A percentile compares a stretch with the other conserved stretches of the same genome.
These are phyloP conservation scores for Chlamydomonas sphaeroides DNA, from an alignment of 139 green algal species.

Conservation along the genomic window DNA sequence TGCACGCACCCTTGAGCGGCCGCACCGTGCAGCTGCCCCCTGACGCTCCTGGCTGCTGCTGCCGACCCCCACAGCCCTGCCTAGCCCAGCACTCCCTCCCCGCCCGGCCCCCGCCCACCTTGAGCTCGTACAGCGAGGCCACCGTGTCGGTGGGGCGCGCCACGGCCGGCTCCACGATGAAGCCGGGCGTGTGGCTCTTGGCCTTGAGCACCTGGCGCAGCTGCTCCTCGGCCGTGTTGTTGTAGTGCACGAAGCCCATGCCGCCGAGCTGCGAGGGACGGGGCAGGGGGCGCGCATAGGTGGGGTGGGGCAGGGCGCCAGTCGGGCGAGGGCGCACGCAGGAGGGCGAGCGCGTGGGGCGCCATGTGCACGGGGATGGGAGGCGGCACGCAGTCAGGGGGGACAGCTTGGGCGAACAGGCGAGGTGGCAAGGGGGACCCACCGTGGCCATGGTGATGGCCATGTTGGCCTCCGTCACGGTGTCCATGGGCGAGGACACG, in stretches of 20 bases:
- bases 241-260: conserved; percentile 99
- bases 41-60: too few species aligned
- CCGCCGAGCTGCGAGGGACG: conserved; percentile 76
- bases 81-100: too few species aligned
- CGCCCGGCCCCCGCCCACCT: conserved; percentile 41
- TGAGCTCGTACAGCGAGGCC: conserved; percentile 72
- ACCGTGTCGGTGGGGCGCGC: conserved; percentile 65
- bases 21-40: too few species aligned
- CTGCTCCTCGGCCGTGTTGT: conserved; percentile 95
- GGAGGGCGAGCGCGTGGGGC: too few species aligned
- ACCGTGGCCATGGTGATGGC: conserved; percentile 95
- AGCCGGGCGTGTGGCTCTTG: conserved; percentile 84
- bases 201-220: conserved; percentile 70
- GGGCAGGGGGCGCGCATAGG: background rate
- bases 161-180: conserved; percentile 69
- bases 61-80: too few species aligned
- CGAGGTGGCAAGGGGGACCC: conserved; percentile 24
- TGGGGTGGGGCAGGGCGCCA: too few species aligned
- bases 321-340: too few species aligned
- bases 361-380: too few species aligned
- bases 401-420: too few species aligned
- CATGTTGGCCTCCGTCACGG: conserved; percentile 97
- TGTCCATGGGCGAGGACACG: conserved; percentile 97
- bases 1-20: too few species aligned
- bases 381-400: too few species aligned